Conservation (phyloP, 1,284 basidiomycete genomes). For the Blastosporella zonata region DNA sequence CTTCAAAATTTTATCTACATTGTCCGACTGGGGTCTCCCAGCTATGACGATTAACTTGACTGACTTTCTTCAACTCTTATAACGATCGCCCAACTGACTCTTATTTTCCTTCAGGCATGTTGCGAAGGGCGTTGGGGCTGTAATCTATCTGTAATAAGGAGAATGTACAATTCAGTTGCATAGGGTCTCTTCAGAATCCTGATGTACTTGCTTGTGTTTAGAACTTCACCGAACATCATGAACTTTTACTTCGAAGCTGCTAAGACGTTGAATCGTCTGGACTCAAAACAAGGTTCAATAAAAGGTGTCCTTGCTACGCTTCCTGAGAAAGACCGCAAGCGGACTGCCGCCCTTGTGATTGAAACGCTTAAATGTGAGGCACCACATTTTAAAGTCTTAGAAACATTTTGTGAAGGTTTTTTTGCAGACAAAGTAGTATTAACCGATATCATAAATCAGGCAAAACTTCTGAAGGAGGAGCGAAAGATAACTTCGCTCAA, state of each 20-base stretch:
- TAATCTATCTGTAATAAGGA: conserved; percentile 12
- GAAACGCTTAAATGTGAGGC: conserved; percentile 89
- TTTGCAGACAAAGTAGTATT: conserved; percentile 68
- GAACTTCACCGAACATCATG: conserved; percentile 48
- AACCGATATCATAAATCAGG: conserved; percentile 57
- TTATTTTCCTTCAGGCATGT: conserved; percentile 15
- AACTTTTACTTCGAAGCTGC: conserved; percentile 93
- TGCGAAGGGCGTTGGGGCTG: not conserved
- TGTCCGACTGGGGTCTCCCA: conserved; percentile 59
- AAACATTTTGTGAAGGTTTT: conserved; percentile 1
- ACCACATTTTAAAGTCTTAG: not conserved
- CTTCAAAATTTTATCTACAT: conserved; percentile 76
- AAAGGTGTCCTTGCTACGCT: conserved; percentile 73
- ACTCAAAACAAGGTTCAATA: conserved; percentile 84
- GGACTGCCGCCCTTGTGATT: conserved; percentile 77
- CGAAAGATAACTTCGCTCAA: conserved; percentile 70
- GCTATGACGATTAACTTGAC: conserved; percentile 40
- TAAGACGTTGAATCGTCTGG: conserved; percentile 77
- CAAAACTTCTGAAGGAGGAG: conserved; percentile 72
- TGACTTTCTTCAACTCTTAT: conserved; percentile 27
- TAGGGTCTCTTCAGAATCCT: conserved; percentile 13
- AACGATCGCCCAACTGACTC: conserved; percentile 10
- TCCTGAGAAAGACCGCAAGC: conserved; percentile 74
- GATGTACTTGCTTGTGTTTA: conserved; percentile 15
- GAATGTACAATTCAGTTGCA: conserved; percentile 19